Evolutionary conservation across 2,329 filamentous ascomycete species (phyloP).

Genomic region (Mycogone perniciosa): DNA sequence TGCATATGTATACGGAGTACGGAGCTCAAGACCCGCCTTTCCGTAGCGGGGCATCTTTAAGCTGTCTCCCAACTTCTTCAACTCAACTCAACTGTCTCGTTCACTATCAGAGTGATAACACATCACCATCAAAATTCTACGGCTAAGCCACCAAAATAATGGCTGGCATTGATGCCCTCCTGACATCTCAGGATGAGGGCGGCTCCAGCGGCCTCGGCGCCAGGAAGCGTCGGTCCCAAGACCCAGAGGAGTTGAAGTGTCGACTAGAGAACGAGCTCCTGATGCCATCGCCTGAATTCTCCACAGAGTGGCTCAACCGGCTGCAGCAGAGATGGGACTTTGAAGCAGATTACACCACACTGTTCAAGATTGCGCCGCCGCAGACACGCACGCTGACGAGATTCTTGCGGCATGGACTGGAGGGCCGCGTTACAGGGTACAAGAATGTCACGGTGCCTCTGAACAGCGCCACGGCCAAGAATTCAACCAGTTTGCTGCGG

Average conservation of each 20-base stretch:
- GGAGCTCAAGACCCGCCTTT: conserved; percentile 11
- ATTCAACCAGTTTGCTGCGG: conserved; percentile 80
- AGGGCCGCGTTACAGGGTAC: conserved; percentile 89
- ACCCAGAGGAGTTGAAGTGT: conserved; percentile 58
- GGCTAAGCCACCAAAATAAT: conserved; percentile 11
- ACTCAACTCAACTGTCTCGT: no score
- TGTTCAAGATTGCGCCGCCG: conserved; percentile 82
- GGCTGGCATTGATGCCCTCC: conserved; percentile 30
- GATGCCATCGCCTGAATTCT: conserved; percentile 72
- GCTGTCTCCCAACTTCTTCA: neutral
- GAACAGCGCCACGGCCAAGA: conserved; percentile 85
- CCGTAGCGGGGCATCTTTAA: conserved; percentile 7
- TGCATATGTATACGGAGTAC: neutral
- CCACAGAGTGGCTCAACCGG: conserved; percentile 76
- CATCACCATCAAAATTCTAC: neutral
- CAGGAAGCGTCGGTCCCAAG: conserved; percentile 25
- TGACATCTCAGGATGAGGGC: conserved; percentile 23
- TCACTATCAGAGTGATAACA: conserved; percentile 11
- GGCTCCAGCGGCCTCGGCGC: conserved; percentile 9
- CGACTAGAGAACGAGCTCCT: conserved; percentile 73
- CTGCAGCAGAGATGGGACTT: conserved; percentile 87
- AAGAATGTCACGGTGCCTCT: conserved; percentile 89
- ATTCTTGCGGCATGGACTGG: conserved; percentile 84
- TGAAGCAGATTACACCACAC: conserved; percentile 69
- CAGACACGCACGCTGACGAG: conserved; percentile 93